Conservation (phyloP, 2,329 filamentous ascomycete species). For the Monosporascus sp. region DNA sequence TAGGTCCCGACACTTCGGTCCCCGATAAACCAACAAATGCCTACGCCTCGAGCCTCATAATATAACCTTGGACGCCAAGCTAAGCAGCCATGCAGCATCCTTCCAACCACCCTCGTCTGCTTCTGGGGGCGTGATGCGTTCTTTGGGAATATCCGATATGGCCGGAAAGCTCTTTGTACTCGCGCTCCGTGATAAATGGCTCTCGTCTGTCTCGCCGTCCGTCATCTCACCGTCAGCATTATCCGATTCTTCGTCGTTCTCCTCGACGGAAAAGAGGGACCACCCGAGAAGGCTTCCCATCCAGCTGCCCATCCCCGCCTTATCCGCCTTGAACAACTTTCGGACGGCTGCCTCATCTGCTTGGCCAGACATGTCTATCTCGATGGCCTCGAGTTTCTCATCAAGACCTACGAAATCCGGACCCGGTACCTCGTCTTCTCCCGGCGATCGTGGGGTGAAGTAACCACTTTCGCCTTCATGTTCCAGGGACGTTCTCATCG, state of each 20-base stretch:
- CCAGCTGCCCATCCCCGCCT: constrained; percentile 50
- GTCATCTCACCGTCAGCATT: constrained; percentile 30
- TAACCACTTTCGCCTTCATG: constrained; percentile 36
- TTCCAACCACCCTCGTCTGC: constrained; percentile 57
- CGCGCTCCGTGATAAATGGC: constrained; percentile 27
- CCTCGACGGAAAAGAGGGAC: constrained; percentile 57
- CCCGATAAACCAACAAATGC: not conserved
- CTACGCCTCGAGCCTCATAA: constrained; percentile 32
- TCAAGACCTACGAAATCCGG: constrained; percentile 61
- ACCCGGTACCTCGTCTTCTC: constrained; percentile 33
- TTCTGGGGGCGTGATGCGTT: constrained; percentile 43
- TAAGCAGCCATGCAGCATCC: constrained; percentile 63
- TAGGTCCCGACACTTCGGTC: constrained; percentile 2
- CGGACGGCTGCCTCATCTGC: constrained; percentile 56
- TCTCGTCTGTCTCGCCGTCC: constrained; percentile 31
- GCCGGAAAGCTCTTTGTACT: constrained; percentile 37
- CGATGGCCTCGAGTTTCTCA: constrained; percentile 51
- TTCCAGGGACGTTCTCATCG: constrained; percentile 18
- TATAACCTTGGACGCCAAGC: constrained; percentile 57
- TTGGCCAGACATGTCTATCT: constrained; percentile 38
- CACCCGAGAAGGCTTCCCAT: constrained; percentile 54
- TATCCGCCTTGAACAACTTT: constrained; percentile 49
- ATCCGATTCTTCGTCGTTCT: constrained; percentile 49
- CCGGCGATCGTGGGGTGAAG: constrained; percentile 25
- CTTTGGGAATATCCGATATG: constrained; percentile 34